Conservation (phyloP, 164 flowering plant genomes). For the Liquidambar formosana region DNA sequence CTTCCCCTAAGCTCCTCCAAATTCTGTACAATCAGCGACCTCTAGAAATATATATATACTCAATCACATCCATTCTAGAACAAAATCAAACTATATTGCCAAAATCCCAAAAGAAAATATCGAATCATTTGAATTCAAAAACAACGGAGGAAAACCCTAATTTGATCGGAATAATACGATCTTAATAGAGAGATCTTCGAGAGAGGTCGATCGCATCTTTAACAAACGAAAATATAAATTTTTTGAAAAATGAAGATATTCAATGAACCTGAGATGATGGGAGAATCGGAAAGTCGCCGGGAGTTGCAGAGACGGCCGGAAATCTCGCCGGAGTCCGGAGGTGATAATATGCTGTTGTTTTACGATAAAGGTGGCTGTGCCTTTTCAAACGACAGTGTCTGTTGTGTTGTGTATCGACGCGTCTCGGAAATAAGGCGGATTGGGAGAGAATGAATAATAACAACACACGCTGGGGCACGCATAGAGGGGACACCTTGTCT, state of each 20-base stretch:
- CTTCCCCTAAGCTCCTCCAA: constrained; percentile 2
- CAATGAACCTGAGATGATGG: not conserved
- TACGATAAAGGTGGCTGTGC: no score
- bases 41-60: no score
- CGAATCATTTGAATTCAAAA: not conserved
- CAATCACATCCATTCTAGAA: not conserved
- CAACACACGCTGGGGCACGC: no score
- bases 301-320: not conserved
- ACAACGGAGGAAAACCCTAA: not conserved
- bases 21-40: constrained; percentile 8
- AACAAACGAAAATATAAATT: not conserved
- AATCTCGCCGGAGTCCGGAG: constrained; percentile 1
- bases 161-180: not conserved
- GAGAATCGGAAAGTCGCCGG: not conserved
- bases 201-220: not conserved
- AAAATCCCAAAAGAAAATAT: not conserved
- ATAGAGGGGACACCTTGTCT: no score
- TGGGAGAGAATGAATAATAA: no score
- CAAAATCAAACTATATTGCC: not conserved
- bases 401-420: no score
- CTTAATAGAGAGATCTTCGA: not conserved
- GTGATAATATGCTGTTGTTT: not conserved
- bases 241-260: not conserved
- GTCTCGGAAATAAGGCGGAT: no score
- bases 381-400: no score